Conservation (phyloP, 1,284 basidiomycete species). For the Ustilago bromivora region DNA sequence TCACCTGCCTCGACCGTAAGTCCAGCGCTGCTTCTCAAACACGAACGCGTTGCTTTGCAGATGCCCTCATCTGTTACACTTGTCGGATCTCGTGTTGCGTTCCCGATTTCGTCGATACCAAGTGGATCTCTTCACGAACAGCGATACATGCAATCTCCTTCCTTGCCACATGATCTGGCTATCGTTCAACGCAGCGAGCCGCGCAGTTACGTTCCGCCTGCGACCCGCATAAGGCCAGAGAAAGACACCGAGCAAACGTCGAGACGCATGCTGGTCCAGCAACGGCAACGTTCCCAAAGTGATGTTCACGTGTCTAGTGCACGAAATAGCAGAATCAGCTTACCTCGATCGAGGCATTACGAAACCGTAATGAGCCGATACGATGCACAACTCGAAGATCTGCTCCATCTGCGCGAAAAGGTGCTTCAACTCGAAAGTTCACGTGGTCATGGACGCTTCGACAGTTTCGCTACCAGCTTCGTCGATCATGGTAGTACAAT, state of each 20-base stretch:
- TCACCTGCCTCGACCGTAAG: conserved; percentile 20
- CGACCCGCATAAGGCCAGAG: neutral
- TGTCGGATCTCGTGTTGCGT: conserved; percentile 1
- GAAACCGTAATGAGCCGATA: conserved; percentile 14
- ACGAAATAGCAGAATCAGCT: conserved; percentile 7
- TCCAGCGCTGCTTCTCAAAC: conserved; percentile 18
- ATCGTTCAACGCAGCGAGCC: neutral
- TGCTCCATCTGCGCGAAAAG: conserved; percentile 26
- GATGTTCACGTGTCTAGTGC: conserved; percentile 14
- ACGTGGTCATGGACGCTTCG: conserved; percentile 8
- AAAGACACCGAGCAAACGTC: neutral
- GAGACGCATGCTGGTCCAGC: conserved; percentile 6
- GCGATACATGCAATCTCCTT: conserved; percentile 8
- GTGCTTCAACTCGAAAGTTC: conserved; percentile 14
- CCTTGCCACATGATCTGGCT: conserved; percentile 3
- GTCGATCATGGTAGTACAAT: neutral
- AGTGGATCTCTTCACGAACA: neutral
- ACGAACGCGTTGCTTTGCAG: conserved; percentile 13
- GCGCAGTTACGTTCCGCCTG: neutral
- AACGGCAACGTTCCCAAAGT: conserved; percentile 19
- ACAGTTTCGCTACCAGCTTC: conserved; percentile 1
- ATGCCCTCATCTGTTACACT: conserved; percentile 2
- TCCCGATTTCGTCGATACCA: neutral
- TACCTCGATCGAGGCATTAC: conserved; percentile 2
- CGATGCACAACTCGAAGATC: conserved; percentile 28